Base-by-base conservation (phyloP, 169 alveolate species). In the Eimeria zaria region DNA sequence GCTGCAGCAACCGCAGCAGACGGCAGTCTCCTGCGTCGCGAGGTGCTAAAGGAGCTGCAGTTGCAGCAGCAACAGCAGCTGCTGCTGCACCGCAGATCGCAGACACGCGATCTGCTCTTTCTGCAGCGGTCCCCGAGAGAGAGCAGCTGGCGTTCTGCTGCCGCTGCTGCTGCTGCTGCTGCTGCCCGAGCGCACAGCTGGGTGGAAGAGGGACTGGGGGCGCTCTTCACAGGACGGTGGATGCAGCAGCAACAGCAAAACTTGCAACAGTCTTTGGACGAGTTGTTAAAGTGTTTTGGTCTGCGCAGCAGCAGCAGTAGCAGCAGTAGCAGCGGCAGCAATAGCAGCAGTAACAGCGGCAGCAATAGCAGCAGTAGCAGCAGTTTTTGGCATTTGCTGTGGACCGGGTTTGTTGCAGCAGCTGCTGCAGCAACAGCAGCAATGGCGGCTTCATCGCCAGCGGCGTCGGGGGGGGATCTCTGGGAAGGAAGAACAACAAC, bases 401-500 rank as follows among this genome's bases (percentile, higher is more conserved):
- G 87, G 87, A 76, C 62, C 30, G 87, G 87, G 27, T 76, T 76
- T 44, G 89, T 51, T 81, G 89, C 89, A 48, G 87, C 87, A 20
- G 87, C 87, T 39, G 87, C 87, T 39, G 89, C 89, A 22, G 73
- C 58, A 46, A 46, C 64, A 51, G 89, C 89, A 48, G 89, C 89
- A 48, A 36, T 48, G 44, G 89, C 71, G 18, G 71, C 89, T 20
- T 20, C 20, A 12, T 7, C 71, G 5, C 39, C 89, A 16, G 73
- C n/a, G n/a, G 64, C 51, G 22, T 41, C 46, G 46, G 80, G 80
- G 9, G 80, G 46, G 22, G 46, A n/a, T 46, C 24, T 46, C 14
- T 36, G 27, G 27, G 41, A 22, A 12, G 89, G 73, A 20, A 16
- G 51, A 27, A 27, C 64, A 9, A 46, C 24, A 6, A 24, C 44